Base-by-base conservation (phyloP, 768 basidiomycete species). In the Kwoniella pini region DNA sequence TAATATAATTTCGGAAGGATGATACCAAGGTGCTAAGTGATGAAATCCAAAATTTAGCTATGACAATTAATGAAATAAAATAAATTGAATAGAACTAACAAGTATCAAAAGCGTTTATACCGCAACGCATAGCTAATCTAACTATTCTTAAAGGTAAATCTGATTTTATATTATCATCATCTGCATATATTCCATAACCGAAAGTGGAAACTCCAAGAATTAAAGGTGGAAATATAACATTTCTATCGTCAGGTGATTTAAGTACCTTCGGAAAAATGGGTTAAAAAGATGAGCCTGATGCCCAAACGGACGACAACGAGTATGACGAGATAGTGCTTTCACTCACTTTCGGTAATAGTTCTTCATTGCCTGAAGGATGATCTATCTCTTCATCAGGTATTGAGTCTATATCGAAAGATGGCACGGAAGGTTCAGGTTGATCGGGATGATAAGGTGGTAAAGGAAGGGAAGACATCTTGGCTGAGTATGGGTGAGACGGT, bases 1-100 rank as follows among this genome's bases (percentile, higher is more conserved):
- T 21, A 79, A 60, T 21, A 79, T 62, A 44, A 76, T 70, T 54
- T 79, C 79, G n/a, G 79, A 79, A 1, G 79, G 79, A 46, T 79
- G 76, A 60, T 79, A 79, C 38, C 60, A 64, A n/a, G 77, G 77
- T 31, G 77, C 77, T 65, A 33, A 13, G 7, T 11, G 19, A 13
- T 5, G 17, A 33, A 51, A 7, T 30, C 5, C 13, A 31, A 31
- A 49, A 15, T 10, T 49, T 27, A 21, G 7, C 40, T 6, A 11
- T 19, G 7, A 19, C n/a, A 12, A 17, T n/a, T n/a, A n/a, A n/a
- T n/a, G n/a, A n/a, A n/a, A 11, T 13, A 5, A 0, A 12, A 51
- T 11, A 15, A 43, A 39, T 28, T n/a, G 19, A 13, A 36, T 36
- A n/a, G n/a, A n/a, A 49, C 67, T 63, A 36, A 68, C 67, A 68